phyloP scores from a whole-genome alignment of 805 yeast species.

The Kodamaea kakaduensis region DNA sequence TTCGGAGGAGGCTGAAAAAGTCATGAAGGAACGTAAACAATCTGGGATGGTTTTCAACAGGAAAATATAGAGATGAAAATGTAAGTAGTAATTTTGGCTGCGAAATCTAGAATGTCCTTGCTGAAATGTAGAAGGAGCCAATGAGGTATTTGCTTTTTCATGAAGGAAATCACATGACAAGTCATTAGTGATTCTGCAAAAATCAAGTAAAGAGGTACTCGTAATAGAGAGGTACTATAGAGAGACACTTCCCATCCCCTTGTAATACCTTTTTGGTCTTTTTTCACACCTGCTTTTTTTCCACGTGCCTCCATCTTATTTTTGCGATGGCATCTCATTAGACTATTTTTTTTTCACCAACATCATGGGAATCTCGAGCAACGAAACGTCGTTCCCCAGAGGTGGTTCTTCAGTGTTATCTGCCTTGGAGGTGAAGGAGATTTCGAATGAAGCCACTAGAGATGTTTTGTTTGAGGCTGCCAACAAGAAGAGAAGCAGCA shows the following conservation, averaged over 20 bases:
- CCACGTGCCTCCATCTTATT: not conserved
- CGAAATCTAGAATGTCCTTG: no score
- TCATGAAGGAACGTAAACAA: conserved; percentile 8
- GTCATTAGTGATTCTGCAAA: no score
- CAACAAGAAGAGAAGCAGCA: conserved; percentile 25
- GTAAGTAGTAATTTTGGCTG: no score
- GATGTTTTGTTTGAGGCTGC: conserved; percentile 74
- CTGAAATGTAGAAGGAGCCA: no score
- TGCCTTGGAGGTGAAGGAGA: conserved; percentile 87
- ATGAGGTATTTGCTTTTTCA: no score
- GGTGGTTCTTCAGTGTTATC: conserved; percentile 88
- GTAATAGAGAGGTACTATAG: no score
- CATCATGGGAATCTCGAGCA: conserved; percentile 26
- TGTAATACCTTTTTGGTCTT: not conserved
- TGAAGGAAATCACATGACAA: no score
- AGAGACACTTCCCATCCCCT: no score
- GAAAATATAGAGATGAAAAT: conserved; percentile 3
- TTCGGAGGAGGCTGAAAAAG: conserved; percentile 6
- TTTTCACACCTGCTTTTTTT: no score
- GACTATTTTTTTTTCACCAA: conserved; percentile 1
- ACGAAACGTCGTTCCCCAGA: conserved; percentile 80
- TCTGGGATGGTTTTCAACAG: conserved; percentile 7
- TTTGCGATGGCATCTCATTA: no score
- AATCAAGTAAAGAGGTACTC: no score
- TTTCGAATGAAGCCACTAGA: conserved; percentile 84